phyloP scores from a whole-genome alignment of 805 yeast genomes.

The Wickerhamomyces subpelliculosus region DNA sequence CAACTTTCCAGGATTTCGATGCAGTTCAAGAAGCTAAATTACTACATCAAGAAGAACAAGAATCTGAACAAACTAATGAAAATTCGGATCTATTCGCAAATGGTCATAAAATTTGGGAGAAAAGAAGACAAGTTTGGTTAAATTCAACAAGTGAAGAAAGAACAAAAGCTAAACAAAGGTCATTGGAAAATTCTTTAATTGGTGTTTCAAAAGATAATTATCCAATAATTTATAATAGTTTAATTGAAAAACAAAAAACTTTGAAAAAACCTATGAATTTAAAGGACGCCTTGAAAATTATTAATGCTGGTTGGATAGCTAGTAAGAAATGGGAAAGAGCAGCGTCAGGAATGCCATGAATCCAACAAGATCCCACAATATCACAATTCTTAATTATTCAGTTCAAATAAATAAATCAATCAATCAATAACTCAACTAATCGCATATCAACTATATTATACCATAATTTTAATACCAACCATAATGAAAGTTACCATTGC shows the following conservation, averaged over 20 bases:
- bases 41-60: conserved; percentile 14
- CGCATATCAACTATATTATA: too few species aligned
- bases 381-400: background rate
- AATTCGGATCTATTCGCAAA: too few species aligned
- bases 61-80: conserved; percentile 35
- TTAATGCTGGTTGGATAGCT: conserved; percentile 81
- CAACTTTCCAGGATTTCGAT: conserved; percentile 25
- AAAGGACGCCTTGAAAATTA: conserved; percentile 60
- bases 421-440: too few species aligned
- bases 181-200: conserved; percentile 16
- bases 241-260: conserved; percentile 64
- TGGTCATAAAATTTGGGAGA: conserved; percentile 64
- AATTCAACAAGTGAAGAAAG: conserved; percentile 24
- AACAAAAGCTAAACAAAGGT: conserved; percentile 10
- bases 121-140: conserved; percentile 65
- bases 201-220: conserved; percentile 44
- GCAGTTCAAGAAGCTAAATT: conserved; percentile 23
- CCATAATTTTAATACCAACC: background rate
- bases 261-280: conserved; percentile 69
- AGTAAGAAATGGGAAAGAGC: conserved; percentile 67
- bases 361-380: background rate
- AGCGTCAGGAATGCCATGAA: conserved; percentile 26
- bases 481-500: background rate
- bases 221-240: conserved; percentile 54
- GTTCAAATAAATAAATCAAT: too few species aligned